These are phyloP conservation scores for Colletotrichum tropicale DNA, from an alignment of 2,329 filamentous ascomycete species.

Conservation along the genomic window DNA sequence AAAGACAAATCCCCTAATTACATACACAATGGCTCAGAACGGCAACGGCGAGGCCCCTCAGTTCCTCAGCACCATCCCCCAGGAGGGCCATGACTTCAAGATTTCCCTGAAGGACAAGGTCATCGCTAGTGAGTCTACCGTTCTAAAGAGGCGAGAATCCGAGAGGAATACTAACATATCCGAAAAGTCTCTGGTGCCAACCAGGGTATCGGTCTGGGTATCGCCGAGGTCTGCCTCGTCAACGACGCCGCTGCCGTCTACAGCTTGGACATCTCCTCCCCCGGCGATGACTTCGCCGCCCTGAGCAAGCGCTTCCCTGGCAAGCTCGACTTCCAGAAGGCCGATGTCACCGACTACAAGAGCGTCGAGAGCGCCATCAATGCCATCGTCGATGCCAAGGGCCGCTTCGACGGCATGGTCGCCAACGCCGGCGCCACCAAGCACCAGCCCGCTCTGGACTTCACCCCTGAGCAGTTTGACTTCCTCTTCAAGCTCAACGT, in stretches of 20 bases:
- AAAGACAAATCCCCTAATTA: neutral
- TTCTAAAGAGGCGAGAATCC: neutral
- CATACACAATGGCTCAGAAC: slow-evolving; percentile 2
- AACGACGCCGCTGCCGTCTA: slow-evolving; percentile 45
- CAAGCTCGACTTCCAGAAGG: slow-evolving; percentile 46
- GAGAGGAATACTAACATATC: neutral
- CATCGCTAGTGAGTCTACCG: slow-evolving; percentile 37
- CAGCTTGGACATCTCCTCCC: slow-evolving; percentile 42
- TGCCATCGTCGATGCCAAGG: slow-evolving; percentile 38
- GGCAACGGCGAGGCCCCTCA: neutral
- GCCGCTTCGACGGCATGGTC: slow-evolving; percentile 41
- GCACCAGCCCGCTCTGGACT: slow-evolving; percentile 39
- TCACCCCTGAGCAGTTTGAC: slow-evolving; percentile 24
- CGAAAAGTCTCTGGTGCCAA: slow-evolving; percentile 42
- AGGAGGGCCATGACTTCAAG: slow-evolving; percentile 36
- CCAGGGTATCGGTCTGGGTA: slow-evolving; percentile 37
- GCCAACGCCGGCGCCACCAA: slow-evolving; percentile 41
- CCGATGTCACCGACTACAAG: slow-evolving; percentile 48
- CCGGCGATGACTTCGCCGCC: slow-evolving; percentile 36
- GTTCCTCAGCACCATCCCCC: slow-evolving; percentile 36
- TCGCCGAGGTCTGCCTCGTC: slow-evolving; percentile 50
- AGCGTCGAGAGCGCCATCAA: slow-evolving; percentile 45
- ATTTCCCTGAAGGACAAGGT: slow-evolving; percentile 40
- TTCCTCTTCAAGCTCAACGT: slow-evolving; percentile 45
- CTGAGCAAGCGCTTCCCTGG: slow-evolving; percentile 44